Evolutionary conservation across 495 filamentous ascomycete genomes (phyloP).

Genomic region (Hyaloscypha finlandica): DNA sequence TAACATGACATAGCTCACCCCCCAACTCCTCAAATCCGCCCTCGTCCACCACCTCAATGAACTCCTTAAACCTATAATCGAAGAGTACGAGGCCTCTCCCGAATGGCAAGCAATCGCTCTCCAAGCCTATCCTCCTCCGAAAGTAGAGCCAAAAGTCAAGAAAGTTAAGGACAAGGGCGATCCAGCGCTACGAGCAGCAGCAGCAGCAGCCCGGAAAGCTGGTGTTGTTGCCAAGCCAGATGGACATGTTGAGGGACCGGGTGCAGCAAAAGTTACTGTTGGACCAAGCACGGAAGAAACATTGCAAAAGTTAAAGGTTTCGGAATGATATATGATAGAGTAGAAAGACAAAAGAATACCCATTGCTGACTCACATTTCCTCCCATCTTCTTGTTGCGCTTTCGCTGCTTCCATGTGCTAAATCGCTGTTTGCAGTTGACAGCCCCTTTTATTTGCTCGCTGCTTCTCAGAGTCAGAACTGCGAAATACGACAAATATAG

Average conservation of each 20-base stretch:
- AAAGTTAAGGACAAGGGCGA: conserved; percentile 77
- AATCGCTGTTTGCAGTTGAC: too few species aligned
- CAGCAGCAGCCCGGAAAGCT: conserved; percentile 12
- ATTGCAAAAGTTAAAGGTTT: conserved; percentile 24
- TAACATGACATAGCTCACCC: conserved; percentile 61
- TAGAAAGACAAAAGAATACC: conserved; percentile 18
- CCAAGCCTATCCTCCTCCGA: conserved; percentile 79
- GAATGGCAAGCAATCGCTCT: conserved; percentile 83
- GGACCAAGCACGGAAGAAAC: conserved; percentile 26
- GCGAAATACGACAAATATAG: too few species aligned
- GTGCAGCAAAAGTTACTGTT: conserved; percentile 25
- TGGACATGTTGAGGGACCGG: conserved; percentile 27
- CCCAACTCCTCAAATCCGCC: conserved; percentile 81
- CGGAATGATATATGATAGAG: conserved; percentile 13
- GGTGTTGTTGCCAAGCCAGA: conserved; percentile 27
- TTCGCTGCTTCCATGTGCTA: too few species aligned
- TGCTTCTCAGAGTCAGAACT: too few species aligned
- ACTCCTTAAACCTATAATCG: conserved; percentile 75
- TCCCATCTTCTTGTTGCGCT: neutral
- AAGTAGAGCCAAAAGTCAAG: conserved; percentile 63
- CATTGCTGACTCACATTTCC: neutral
- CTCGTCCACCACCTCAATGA: conserved; percentile 67
- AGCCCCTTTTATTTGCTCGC: too few species aligned
- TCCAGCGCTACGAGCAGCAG: conserved; percentile 24
- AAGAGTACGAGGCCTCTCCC: conserved; percentile 62